Conservation (phyloP, 1,284 basidiomycete species). For the Tylopilus sp. region DNA sequence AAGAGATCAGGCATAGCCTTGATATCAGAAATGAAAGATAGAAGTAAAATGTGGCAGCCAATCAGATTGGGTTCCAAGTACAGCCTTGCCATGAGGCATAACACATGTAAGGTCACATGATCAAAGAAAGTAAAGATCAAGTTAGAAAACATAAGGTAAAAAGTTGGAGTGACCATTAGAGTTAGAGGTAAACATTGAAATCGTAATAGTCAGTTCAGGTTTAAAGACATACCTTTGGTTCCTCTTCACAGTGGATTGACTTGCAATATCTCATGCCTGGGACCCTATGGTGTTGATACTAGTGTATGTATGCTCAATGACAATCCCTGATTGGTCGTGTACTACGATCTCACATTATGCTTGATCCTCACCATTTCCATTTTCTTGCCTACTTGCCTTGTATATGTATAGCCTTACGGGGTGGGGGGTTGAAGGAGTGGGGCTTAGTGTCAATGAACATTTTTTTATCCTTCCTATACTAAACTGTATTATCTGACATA, state of each 20-base stretch:
- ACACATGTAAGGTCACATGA: no score
- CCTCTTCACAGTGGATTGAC: constrained; percentile 19
- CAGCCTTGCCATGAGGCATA: no score
- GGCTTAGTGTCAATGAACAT: constrained; percentile 29
- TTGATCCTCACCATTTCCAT: constrained; percentile 6
- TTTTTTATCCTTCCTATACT: constrained; percentile 30
- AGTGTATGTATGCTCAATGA: constrained; percentile 29
- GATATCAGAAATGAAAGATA: no score
- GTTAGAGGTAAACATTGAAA: no score
- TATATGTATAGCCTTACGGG: constrained; percentile 32
- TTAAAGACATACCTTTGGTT: constrained; percentile 26
- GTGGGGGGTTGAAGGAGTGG: constrained; percentile 22
- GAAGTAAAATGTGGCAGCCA: no score
- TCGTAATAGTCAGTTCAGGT: constrained; percentile 14
- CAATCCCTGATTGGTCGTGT: constrained; percentile 23
- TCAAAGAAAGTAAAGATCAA: no score
- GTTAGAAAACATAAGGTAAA: no score
- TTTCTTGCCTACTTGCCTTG: constrained; percentile 36
- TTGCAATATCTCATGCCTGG: constrained; percentile 24
- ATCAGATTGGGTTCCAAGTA: no score
- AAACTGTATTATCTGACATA: constrained; percentile 39
- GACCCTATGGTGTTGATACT: neutral
- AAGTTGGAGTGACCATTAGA: no score
- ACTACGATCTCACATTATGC: constrained; percentile 5
- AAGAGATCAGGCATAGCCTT: no score